A percentile compares a stretch with the other conserved stretches of the same genome.
phyloP scores from a whole-genome alignment of 106 monocot genomes.

The Platanthera zijinensis region DNA sequence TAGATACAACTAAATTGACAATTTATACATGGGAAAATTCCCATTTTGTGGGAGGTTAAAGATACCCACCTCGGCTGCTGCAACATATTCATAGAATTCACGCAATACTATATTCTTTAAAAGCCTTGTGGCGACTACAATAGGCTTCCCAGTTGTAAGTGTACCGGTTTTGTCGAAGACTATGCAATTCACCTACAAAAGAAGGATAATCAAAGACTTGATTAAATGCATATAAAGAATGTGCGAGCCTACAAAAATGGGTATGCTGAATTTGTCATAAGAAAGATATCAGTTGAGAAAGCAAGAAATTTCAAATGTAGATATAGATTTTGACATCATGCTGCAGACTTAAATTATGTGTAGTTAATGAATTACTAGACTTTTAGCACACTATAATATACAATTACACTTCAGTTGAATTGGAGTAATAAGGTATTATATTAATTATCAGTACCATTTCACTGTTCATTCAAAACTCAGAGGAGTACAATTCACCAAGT shows the following conservation, averaged over 20 bases:
- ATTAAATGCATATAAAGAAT: not conserved
- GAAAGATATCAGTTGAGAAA: not conserved
- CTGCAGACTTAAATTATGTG: not conserved
- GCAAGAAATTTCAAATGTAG: not conserved
- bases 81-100: constrained; percentile 70
- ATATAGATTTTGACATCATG: not conserved
- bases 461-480: not conserved
- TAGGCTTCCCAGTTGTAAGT: constrained; percentile 77
- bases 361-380: not conserved
- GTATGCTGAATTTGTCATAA: not conserved
- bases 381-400: not conserved
- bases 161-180: constrained; percentile 95
- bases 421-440: not conserved
- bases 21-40: not conserved
- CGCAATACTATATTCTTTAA: constrained; percentile 59
- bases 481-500: not conserved
- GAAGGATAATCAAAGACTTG: not conserved
- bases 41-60: not conserved
- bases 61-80: constrained; percentile 60
- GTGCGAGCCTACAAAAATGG: not conserved
- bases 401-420: not conserved
- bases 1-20: not conserved
- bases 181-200: constrained; percentile 74
- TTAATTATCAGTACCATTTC: not conserved
- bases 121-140: constrained; percentile 62